Base-by-base conservation (phyloP, 805 yeast species). In the Candida patagonica region DNA sequence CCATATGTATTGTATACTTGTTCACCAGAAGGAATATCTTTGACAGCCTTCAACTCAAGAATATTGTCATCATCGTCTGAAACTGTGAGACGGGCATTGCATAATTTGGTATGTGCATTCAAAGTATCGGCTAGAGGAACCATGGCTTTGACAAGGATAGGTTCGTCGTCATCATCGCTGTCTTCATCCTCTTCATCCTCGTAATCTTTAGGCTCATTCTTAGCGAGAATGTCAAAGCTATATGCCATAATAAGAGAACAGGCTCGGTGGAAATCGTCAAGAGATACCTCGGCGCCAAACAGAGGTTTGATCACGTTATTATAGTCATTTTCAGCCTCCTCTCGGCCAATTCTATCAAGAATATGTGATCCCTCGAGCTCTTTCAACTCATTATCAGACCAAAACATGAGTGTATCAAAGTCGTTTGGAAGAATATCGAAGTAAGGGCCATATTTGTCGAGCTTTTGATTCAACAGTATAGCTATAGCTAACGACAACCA, bases 1-100 rank as follows among this genome's bases (percentile, higher is more conserved):
- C 95, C 94, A 57, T 92, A 89, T 0, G 86, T 80, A 60, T 89
- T 89, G 61, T 73, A 88, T 3, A 89, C 66, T 55, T 92, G 97
- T 24, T 76, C 80, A 2, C 82, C 87, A 26, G 61, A 61, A 4
- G 57, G 40, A 27, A 89, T 88, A 3, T 63, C 59, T 41, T 71
- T 72, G 6, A 73, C 73, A 1, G 94, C 73, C 35, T 71, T 68
- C 94, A 92, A 85, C n/a, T 74, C 75, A 25, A 88, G 61, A 4
- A 65, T 71, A 1, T 59, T 48, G 26, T 46, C 49, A 21, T 25
- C 42, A 9, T 44, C 45, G 3, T 23, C 27, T 16, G 67, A 63
- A 45, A 75, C 75, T 30, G 68, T 69, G 45, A 87, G 61, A 42
- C 77, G 71, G 6, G 96, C 95, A 57, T 89, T 89, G 51, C 76